Evolutionary conservation across 306 rosid species (phyloP), one percentile per base, ranked within the genome.

Genomic region (Cicer arietinum): DNA sequence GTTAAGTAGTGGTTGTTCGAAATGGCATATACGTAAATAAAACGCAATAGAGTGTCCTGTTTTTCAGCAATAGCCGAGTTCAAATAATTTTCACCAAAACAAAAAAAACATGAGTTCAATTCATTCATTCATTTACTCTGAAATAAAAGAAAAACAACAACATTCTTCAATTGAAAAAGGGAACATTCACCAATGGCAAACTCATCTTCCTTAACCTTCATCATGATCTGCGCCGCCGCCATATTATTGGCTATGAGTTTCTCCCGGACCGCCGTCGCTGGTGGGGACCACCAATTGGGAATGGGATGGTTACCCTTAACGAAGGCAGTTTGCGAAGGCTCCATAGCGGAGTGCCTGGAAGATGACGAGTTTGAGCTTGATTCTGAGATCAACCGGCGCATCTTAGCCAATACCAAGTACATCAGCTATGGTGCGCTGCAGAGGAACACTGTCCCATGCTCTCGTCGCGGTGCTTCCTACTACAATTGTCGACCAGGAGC

Each of bases 391-490:
- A 95, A 69, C 74, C 84, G 99, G 63, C 98, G 99, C 74, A 92
- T 95, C 73, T 81, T 95, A 74, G 98, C 99, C 50, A 95, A 96
- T 37, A 80, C 11, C 1, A 51, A 74, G 67, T 95, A 95, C 85
- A 84, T 95, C 87, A 95, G 99, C 96, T 95, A 95, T 82, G 99
- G 96, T 67, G 98, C 99, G 75, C 82, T 95, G 17, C 90, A 83
- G 91, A 92, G 92, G 92, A 90, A 95, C 92, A 86, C 88, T 7
- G 97, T 95, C 4, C 99, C 99, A 1, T 95, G 99, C 74, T 95
- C 99, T 14, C 91, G 96, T 57, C 98, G 96, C 1, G 98, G 98
- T 0, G 86, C 97, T 0, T 93, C 98, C 20, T 93, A 93, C 80
- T 93, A 95, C 85, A 95, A 95, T 70, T 95, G 99, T 86, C 30